Evolutionary conservation across 2,329 filamentous ascomycete genomes (phyloP).

Genomic region (Gnomoniopsis smithogilvyi): DNA sequence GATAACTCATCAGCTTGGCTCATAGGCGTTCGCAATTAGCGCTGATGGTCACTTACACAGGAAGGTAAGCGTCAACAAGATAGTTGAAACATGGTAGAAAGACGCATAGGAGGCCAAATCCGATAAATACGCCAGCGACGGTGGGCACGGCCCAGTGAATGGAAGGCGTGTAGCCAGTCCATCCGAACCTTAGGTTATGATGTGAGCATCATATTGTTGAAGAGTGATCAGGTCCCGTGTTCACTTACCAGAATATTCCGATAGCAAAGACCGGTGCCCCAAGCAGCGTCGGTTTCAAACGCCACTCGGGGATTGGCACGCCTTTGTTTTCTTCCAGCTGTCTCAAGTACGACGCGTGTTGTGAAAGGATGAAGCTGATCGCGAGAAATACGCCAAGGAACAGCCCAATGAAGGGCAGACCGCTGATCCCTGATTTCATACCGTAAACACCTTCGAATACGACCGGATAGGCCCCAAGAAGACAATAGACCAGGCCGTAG

Average conservation of each 20-base stretch:
- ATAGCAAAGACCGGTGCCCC: conserved; percentile 29
- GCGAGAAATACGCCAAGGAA: conserved; percentile 20
- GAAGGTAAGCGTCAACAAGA: conserved; percentile 35
- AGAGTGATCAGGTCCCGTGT: not conserved
- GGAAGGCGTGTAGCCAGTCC: conserved; percentile 19
- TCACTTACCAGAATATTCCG: conserved; percentile 31
- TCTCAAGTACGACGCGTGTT: conserved; percentile 25
- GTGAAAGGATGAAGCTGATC: conserved; percentile 24
- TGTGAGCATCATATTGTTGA: not conserved
- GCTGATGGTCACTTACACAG: conserved; percentile 28
- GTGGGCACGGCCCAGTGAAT: conserved; percentile 23
- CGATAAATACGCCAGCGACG: conserved; percentile 20
- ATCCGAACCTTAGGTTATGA: conserved; percentile 14
- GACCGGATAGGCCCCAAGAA: conserved; percentile 12
- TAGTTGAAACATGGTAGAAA: conserved; percentile 28
- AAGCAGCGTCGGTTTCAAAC: conserved; percentile 17
- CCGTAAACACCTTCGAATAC: conserved; percentile 27
- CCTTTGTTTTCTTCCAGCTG: conserved; percentile 16
- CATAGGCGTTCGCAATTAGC: not conserved
- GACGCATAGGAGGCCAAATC: conserved; percentile 22
- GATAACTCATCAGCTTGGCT: not conserved
- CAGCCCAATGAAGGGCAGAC: conserved; percentile 29
- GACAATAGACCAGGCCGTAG: conserved; percentile 15
- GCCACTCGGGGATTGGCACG: conserved; percentile 23
- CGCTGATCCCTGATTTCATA: conserved; percentile 26